These are phyloP conservation scores for Annulohypoxylon truncatum DNA, from an alignment of 2,329 filamentous ascomycete genomes.

Conservation along the genomic window DNA sequence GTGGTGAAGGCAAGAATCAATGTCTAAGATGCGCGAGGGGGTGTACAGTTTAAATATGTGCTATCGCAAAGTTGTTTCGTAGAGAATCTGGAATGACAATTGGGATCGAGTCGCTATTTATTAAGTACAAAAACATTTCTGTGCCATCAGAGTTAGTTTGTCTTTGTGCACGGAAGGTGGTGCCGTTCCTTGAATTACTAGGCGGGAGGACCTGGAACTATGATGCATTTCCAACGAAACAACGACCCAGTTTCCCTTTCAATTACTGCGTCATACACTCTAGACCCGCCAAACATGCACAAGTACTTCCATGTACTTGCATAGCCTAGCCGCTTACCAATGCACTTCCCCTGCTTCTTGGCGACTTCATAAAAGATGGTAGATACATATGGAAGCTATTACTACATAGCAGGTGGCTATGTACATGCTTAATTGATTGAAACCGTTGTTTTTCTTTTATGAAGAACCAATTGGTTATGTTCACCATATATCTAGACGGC, in stretches of 20 bases:
- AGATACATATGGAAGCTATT: background rate
- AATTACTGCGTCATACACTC: constrained; percentile 39
- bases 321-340: background rate
- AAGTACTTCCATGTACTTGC: background rate
- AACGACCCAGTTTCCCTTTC: constrained; percentile 34
- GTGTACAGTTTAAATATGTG: constrained; percentile 34
- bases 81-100: constrained; percentile 21
- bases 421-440: background rate
- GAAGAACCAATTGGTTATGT: background rate
- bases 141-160: constrained; percentile 13
- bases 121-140: background rate
- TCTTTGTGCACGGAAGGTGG: constrained; percentile 30
- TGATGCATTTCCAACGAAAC: constrained; percentile 42
- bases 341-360: background rate
- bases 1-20: constrained; percentile 2
- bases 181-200: constrained; percentile 39
- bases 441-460: too few relatives aligned
- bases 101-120: constrained; percentile 25
- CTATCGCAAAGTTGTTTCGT: constrained; percentile 22
- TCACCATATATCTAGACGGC: too few relatives aligned
- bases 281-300: constrained; percentile 19
- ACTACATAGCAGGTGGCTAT: background rate
- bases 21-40: constrained; percentile 7
- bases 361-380: background rate
- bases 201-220: constrained; percentile 28